A percentile compares a stretch with the other conserved stretches of the same genome.
Conservation (phyloP, 2,329 filamentous ascomycete genomes). For the Domatiomyces globalis region DNA sequence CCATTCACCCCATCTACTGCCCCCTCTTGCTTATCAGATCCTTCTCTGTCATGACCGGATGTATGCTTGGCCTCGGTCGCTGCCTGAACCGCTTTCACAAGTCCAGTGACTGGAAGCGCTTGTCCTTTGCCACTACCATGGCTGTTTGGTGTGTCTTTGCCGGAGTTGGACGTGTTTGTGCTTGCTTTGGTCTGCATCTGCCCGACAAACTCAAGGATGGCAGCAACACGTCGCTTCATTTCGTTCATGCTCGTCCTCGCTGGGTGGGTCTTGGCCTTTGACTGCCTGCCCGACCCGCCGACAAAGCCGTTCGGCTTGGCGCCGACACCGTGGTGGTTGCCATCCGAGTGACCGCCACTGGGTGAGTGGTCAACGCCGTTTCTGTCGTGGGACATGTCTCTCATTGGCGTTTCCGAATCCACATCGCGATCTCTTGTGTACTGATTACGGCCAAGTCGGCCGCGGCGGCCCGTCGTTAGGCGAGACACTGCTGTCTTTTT, state of each 20-base stretch:
- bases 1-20: conserved; percentile 18
- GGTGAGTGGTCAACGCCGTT: conserved; percentile 19
- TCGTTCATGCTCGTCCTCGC: conserved; percentile 65
- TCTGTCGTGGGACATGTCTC: conserved; percentile 19
- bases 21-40: conserved; percentile 24
- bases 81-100: conserved; percentile 21
- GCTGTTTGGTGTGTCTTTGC: conserved; percentile 16
- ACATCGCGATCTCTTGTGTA: conserved; percentile 61
- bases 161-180: conserved; percentile 14
- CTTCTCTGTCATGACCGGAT: not conserved
- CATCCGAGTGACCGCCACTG: conserved; percentile 23
- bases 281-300: conserved; percentile 43
- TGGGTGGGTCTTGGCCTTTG: conserved; percentile 44
- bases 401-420: conserved; percentile 11
- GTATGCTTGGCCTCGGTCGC: conserved; percentile 10
- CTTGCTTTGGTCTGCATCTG: conserved; percentile 62
- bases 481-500: not conserved
- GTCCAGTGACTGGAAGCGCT: conserved; percentile 17
- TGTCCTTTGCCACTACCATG: conserved; percentile 7
- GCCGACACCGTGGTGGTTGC: conserved; percentile 24
- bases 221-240: conserved; percentile 70
- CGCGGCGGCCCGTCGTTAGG: conserved; percentile 39
- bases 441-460: conserved; percentile 60
- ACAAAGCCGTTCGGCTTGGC: conserved; percentile 36
- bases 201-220: conserved; percentile 79